Percentiles rank a stretch among this genome's conserved stretches.
phyloP scores from a whole-genome alignment of 2,329 filamentous ascomycete species.

The Diaporthe sp. region DNA sequence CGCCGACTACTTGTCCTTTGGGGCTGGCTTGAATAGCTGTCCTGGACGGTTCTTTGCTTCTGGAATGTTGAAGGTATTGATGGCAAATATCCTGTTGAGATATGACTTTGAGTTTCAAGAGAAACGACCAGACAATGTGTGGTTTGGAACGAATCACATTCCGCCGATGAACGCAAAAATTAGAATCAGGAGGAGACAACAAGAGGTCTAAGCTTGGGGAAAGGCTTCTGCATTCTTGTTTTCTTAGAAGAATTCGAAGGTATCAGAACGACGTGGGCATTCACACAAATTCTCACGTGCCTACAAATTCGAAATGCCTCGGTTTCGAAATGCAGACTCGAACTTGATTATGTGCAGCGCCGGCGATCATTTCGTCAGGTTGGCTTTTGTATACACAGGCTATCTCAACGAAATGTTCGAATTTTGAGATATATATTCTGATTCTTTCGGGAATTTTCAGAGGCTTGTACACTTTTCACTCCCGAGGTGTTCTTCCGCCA shows the following conservation, averaged over 20 bases:
- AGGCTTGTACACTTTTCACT: background rate
- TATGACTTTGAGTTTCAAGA: constrained; percentile 45
- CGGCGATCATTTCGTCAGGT: background rate
- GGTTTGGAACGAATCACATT: constrained; percentile 46
- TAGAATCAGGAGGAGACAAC: constrained; percentile 43
- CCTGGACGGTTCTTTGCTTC: constrained; percentile 55
- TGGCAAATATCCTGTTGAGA: constrained; percentile 44
- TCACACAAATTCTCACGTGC: background rate
- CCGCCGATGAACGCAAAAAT: constrained; percentile 48
- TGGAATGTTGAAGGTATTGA: constrained; percentile 51
- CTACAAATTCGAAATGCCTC: background rate
- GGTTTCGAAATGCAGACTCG: background rate
- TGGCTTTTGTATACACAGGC: background rate
- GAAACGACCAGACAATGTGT: constrained; percentile 48
- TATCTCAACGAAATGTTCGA: background rate
- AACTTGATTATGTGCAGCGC: constrained; percentile 1
- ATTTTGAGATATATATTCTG: background rate
- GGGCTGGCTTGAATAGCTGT: constrained; percentile 54
- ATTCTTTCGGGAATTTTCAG: background rate
- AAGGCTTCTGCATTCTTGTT: background rate
- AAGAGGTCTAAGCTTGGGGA: constrained; percentile 24
- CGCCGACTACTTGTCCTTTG: constrained; percentile 51
- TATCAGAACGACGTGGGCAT: constrained; percentile 1
- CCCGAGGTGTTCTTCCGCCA: background rate
- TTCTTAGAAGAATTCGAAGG: background rate